Evolutionary conservation across 352 stramenopile species (phyloP), one percentile per base, ranked within the genome.

Genomic region (Phytophthora ramorum): DNA sequence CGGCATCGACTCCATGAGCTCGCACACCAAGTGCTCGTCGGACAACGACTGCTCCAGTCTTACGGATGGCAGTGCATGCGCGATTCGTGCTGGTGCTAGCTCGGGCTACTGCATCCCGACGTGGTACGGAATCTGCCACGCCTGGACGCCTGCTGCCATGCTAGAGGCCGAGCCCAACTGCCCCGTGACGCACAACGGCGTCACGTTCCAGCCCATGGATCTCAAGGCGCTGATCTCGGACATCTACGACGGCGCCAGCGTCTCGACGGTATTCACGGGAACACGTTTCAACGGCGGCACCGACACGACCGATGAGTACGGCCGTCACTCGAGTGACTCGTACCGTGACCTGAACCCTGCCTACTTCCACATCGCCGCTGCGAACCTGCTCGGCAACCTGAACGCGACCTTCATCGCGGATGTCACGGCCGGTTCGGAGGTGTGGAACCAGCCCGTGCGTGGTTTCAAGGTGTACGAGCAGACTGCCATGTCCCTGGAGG

Each of bases 361-460:
- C n/a, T 78, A 68, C 50, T 75, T 81, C 56, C 75, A 83, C 62
- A 67, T 83, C 17, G 63, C 63, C 6, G 40, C 73, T 12, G 30
- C 65, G n/a, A 88, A 85, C 51, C 41, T 85, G 1, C 41, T 88
- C 4, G 71, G 67, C 4, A 67, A 58, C 2, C 51, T 75, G 7
- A 76, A 79, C 24, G 24, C 71, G 9, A 60, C 73, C 2, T 80
- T 88, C 58, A 52, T 88, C 4, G 51, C 73, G 7, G 79, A 88
- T 51, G 66, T 81, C 7, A 68, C 71, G 0, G 66, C 69, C 17
- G 69, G 62, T 8, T 30, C 50, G 9, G 63, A 79, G 54, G 76
- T 89, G 38, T 89, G 79, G 77, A 89, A 89, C 69, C 73, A 83
- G 50, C 79, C 79, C 1, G 72, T 88, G 46, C 53, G 60, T 41